Conservation (phyloP, 768 basidiomycete species). For the Mycena belliarum region DNA sequence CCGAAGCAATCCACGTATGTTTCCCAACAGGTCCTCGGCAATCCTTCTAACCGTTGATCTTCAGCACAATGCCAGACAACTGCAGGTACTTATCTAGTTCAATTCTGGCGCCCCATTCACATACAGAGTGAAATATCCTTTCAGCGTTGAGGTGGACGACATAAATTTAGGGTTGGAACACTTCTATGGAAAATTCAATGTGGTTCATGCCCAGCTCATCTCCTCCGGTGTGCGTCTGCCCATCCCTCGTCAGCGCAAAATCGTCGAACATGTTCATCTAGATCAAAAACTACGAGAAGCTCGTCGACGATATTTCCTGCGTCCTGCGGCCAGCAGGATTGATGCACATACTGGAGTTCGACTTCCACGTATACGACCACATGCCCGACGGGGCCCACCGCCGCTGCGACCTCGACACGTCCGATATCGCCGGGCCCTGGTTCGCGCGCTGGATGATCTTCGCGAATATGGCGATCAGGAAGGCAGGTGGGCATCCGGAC, state of each 20-base stretch:
- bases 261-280: slow-evolving; percentile 30
- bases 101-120: slow-evolving; percentile 1
- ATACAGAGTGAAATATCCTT: background rate
- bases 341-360: slow-evolving; percentile 66
- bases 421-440: slow-evolving; percentile 54
- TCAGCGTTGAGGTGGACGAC: slow-evolving; percentile 81
- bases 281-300: slow-evolving; percentile 66
- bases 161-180: slow-evolving; percentile 84
- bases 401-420: slow-evolving; percentile 43
- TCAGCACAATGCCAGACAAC: slow-evolving; percentile 68
- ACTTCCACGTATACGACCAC: slow-evolving; percentile 61
- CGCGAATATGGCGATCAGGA: slow-evolving; percentile 49
- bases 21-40: slow-evolving; percentile 35
- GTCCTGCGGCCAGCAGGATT: slow-evolving; percentile 73
- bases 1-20: slow-evolving; percentile 79
- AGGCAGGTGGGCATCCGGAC: slow-evolving; percentile 62
- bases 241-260: slow-evolving; percentile 4
- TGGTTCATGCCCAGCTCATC: slow-evolving; percentile 71
- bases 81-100: slow-evolving; percentile 50
- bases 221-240: slow-evolving; percentile 63
- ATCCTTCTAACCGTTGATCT: slow-evolving; percentile 12
- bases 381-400: slow-evolving; percentile 53
- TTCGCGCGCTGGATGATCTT: slow-evolving; percentile 63
- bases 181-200: slow-evolving; percentile 76
- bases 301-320: slow-evolving; percentile 67